A percentile compares a stretch with the other conserved stretches of the same genome.
phyloP scores from a whole-genome alignment of 805 yeast genomes.

The Candida awuae region DNA sequence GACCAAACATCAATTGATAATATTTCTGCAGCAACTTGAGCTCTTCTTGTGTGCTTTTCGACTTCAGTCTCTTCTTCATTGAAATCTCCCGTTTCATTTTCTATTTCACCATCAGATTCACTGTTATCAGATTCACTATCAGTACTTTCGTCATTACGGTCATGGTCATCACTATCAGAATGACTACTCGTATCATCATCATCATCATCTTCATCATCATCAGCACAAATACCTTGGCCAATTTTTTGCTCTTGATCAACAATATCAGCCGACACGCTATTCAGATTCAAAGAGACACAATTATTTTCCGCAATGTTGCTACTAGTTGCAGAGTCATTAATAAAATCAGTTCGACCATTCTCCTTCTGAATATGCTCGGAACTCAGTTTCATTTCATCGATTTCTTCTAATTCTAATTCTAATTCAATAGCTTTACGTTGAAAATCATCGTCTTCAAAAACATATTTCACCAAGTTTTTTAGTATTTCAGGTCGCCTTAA shows the following conservation, averaged over 20 bases:
- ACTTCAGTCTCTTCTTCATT: slow-evolving; percentile 28
- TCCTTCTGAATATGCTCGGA: background rate
- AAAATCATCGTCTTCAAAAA: slow-evolving; percentile 43
- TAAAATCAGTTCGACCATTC: too few species aligned
- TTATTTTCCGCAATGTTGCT: background rate
- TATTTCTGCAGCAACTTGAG: slow-evolving; percentile 80
- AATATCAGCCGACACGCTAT: background rate
- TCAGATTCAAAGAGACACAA: background rate
- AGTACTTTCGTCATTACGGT: slow-evolving; percentile 13
- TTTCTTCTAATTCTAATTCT: slow-evolving; percentile 5
- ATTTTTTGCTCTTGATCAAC: background rate
- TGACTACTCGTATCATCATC: background rate
- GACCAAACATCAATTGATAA: slow-evolving; percentile 92
- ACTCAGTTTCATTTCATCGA: background rate
- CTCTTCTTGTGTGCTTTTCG: slow-evolving; percentile 32
- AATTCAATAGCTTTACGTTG: slow-evolving; percentile 21
- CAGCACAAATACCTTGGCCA: background rate
- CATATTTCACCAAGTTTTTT: slow-evolving; percentile 56
- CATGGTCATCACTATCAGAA: slow-evolving; percentile 6
- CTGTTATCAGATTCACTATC: slow-evolving; percentile 17
- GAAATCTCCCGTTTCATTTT: slow-evolving; percentile 25
- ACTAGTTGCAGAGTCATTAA: too few species aligned
- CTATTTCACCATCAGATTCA: slow-evolving; percentile 17
- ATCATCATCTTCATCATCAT: slow-evolving; percentile 1
- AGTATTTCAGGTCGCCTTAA: slow-evolving; percentile 72